These are phyloP conservation scores for Phytophthora pinifolia DNA, from an alignment of 352 stramenopile species.

Conservation along the genomic window DNA sequence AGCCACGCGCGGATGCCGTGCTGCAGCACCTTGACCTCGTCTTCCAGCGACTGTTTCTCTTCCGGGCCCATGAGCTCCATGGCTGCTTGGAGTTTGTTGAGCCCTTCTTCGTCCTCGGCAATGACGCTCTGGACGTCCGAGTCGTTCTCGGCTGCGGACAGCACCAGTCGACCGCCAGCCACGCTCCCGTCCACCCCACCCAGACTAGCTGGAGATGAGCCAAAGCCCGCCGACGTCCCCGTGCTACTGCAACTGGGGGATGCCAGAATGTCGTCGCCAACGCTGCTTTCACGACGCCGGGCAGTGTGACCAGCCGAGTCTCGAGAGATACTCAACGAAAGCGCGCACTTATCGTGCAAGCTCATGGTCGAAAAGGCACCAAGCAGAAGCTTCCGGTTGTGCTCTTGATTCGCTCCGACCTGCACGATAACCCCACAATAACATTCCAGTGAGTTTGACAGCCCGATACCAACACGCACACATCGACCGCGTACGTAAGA, in stretches of 20 bases:
- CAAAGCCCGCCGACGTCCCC: slow-evolving; percentile 26
- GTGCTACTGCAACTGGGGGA: slow-evolving; percentile 30
- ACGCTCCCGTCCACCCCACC: slow-evolving; percentile 29
- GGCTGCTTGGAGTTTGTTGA: slow-evolving; percentile 74
- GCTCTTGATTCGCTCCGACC: slow-evolving; percentile 72
- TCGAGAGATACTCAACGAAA: slow-evolving; percentile 81
- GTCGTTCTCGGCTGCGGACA: slow-evolving; percentile 53
- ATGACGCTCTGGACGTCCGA: slow-evolving; percentile 86
- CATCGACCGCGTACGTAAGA: slow-evolving; percentile 45
- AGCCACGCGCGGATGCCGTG: slow-evolving; percentile 88
- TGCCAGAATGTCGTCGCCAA: slow-evolving; percentile 48
- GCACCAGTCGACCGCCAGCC: slow-evolving; percentile 20
- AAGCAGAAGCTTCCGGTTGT: slow-evolving; percentile 83
- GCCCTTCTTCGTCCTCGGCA: slow-evolving; percentile 70
- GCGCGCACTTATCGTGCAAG: slow-evolving; percentile 84
- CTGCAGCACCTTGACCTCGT: slow-evolving; percentile 86
- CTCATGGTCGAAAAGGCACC: slow-evolving; percentile 89
- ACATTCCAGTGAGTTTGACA: slow-evolving; percentile 4
- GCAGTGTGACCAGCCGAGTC: slow-evolving; percentile 35
- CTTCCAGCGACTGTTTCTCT: slow-evolving; percentile 82
- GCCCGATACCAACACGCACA: background rate
- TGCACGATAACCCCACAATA: slow-evolving; percentile 22
- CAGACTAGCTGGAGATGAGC: slow-evolving; percentile 27
- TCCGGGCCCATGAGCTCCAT: slow-evolving; percentile 88
- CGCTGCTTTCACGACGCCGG: slow-evolving; percentile 53